Evolutionary conservation across 345 rosid species (phyloP).

Genomic region (Eucalyptus tenuipes): DNA sequence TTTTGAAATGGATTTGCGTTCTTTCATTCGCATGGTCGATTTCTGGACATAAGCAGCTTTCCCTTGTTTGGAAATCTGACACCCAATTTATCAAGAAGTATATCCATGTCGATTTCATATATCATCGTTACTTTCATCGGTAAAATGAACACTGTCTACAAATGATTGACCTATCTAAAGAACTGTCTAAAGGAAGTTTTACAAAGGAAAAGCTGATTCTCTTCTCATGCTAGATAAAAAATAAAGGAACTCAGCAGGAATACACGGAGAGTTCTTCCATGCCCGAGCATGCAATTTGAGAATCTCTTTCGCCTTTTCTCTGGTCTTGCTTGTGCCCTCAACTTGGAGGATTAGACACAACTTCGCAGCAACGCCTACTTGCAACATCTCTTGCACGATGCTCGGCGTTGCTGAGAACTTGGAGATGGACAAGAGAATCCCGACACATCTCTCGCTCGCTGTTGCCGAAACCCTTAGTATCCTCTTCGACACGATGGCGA

Average conservation of each 20-base stretch:
- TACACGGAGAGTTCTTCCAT: slow-evolving; percentile 63
- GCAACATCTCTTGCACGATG: slow-evolving; percentile 58
- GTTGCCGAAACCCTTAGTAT: slow-evolving; percentile 58
- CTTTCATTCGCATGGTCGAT: not conserved
- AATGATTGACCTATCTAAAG: not conserved
- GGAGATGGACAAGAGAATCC: slow-evolving; percentile 43
- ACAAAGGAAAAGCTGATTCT: not conserved
- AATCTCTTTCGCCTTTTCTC: slow-evolving; percentile 54
- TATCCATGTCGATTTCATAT: not conserved
- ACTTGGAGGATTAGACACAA: slow-evolving; percentile 57
- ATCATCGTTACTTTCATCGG: not conserved
- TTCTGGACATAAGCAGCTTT: not conserved
- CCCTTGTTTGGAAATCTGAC: not conserved
- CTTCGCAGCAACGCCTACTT: slow-evolving; percentile 56
- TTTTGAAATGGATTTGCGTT: not conserved
- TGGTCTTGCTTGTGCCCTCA: slow-evolving; percentile 25
- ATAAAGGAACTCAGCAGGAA: slow-evolving; percentile 16
- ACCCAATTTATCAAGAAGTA: not conserved
- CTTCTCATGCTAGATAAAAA: slow-evolving; percentile 18
- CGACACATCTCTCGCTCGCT: slow-evolving; percentile 50
- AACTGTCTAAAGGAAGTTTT: not conserved
- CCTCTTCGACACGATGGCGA: slow-evolving; percentile 66
- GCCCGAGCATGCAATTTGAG: slow-evolving; percentile 51
- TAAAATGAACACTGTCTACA: not conserved
- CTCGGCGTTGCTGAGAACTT: slow-evolving; percentile 43